Evolutionary conservation across 306 rosid genomes (phyloP).

Genomic region (Citrullus mucosospermus): DNA sequence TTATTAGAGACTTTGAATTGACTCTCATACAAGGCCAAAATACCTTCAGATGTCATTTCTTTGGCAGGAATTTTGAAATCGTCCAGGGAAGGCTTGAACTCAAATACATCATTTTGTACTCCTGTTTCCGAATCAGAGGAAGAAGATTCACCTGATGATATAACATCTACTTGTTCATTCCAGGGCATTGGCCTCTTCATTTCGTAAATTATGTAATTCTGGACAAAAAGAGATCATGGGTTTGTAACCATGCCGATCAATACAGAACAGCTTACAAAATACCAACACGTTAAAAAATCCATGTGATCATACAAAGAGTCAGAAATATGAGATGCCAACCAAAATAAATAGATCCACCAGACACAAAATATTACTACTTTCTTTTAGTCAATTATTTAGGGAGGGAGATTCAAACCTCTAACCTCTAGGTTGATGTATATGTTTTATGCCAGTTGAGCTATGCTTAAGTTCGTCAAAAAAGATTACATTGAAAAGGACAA

Average conservation of each 20-base stretch:
- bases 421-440: no score
- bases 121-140: slow-evolving; percentile 27
- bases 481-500: background rate
- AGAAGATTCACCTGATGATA: slow-evolving; percentile 41
- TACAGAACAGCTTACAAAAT: background rate
- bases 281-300: background rate
- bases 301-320: background rate
- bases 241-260: background rate
- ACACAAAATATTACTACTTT: background rate
- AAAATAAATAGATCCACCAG: background rate
- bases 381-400: no score
- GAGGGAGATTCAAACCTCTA: no score
- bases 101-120: slow-evolving; percentile 4
- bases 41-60: slow-evolving; percentile 39
- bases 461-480: background rate
- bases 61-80: background rate
- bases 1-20: background rate
- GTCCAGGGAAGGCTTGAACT: slow-evolving; percentile 8
- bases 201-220: slow-evolving; percentile 9
- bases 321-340: background rate
- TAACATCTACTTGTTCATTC: slow-evolving; percentile 31
- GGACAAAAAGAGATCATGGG: background rate
- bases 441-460: no score
- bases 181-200: slow-evolving; percentile 58
- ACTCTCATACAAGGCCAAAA: background rate